Evolutionary conservation across 179 eudicot genomes (phyloP).

Genomic region (Actinidia polygama): DNA sequence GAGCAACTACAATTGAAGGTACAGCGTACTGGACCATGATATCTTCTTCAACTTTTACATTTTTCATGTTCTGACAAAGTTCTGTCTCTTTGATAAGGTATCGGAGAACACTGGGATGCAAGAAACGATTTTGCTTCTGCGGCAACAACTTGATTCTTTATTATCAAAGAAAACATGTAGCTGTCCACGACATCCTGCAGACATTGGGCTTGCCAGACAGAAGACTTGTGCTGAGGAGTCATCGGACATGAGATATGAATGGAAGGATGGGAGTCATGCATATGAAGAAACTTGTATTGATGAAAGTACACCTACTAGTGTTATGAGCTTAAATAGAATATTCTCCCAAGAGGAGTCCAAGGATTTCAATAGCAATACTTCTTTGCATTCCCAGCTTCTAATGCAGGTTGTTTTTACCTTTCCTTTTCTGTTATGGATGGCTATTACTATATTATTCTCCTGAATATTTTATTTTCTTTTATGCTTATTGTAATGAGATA

Average conservation of each 20-base stretch:
- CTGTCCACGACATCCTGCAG: constrained; percentile 13
- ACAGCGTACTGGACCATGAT: constrained; percentile 8
- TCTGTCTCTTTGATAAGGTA: constrained; percentile 18
- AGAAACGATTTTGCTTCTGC: constrained; percentile 42
- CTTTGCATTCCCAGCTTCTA: constrained; percentile 37
- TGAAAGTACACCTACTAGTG: constrained; percentile 44
- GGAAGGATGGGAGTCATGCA: constrained; percentile 24
- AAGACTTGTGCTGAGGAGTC: constrained; percentile 23
- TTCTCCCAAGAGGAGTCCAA: constrained; percentile 36
- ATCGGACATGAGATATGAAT: constrained; percentile 2
- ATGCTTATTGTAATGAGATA: not conserved
- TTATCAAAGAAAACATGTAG: constrained; percentile 29
- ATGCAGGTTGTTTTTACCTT: constrained; percentile 25
- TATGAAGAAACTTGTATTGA: constrained; percentile 30
- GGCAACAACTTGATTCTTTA: constrained; percentile 41
- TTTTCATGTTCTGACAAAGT: constrained; percentile 4
- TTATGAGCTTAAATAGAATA: constrained; percentile 39
- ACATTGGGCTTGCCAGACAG: not conserved
- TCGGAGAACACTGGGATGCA: constrained; percentile 47
- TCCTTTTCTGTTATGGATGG: not conserved
- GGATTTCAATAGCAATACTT: constrained; percentile 26
- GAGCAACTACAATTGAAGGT: constrained; percentile 98
- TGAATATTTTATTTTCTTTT: not conserved
- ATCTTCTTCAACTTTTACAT: not conserved
- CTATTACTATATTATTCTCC: not conserved